Conservation (phyloP, 495 filamentous ascomycete genomes). For the Staphylotrichum tortipilum region DNA sequence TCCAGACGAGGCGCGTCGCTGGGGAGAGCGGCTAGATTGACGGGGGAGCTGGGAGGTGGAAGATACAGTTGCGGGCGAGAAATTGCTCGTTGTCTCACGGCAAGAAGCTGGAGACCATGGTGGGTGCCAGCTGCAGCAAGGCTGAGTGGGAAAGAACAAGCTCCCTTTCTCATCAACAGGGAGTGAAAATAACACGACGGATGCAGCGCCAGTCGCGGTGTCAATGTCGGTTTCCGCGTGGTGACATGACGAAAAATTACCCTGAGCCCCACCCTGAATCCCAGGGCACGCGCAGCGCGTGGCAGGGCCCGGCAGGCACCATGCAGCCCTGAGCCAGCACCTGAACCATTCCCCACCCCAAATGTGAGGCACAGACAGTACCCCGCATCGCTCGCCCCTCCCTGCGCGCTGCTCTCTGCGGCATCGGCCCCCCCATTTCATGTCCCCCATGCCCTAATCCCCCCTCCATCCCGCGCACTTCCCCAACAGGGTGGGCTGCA, state of each 20-base stretch:
- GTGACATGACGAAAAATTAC: slow-evolving; percentile 11
- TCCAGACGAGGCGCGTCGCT: not conserved
- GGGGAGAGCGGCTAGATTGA: not conserved
- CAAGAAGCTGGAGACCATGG: slow-evolving; percentile 13
- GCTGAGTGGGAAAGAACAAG: slow-evolving; percentile 20
- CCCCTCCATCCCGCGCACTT: not conserved
- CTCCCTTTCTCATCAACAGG: slow-evolving; percentile 6
- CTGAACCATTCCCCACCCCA: too few relatives aligned
- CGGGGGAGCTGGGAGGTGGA: not conserved
- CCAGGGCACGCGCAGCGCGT: not conserved
- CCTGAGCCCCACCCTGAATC: not conserved
- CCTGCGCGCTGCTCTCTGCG: not conserved
- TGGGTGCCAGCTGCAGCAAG: slow-evolving; percentile 10
- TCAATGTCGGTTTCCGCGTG: too few relatives aligned
- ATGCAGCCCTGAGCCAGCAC: too few relatives aligned
- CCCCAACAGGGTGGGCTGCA: not conserved
- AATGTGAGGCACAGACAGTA: too few relatives aligned
- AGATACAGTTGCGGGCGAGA: not conserved
- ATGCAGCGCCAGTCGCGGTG: too few relatives aligned
- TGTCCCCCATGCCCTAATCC: too few relatives aligned
- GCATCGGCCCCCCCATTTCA: slow-evolving; percentile 2
- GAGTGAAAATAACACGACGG: too few relatives aligned
- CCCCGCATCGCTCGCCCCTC: too few relatives aligned
- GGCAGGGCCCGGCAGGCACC: not conserved
- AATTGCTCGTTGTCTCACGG: too few relatives aligned